A percentile compares a stretch with the other conserved stretches of the same genome.
Evolutionary conservation across 371 early-diverging fungal genomes (phyloP).

Genomic region (Mortierella sp.): DNA sequence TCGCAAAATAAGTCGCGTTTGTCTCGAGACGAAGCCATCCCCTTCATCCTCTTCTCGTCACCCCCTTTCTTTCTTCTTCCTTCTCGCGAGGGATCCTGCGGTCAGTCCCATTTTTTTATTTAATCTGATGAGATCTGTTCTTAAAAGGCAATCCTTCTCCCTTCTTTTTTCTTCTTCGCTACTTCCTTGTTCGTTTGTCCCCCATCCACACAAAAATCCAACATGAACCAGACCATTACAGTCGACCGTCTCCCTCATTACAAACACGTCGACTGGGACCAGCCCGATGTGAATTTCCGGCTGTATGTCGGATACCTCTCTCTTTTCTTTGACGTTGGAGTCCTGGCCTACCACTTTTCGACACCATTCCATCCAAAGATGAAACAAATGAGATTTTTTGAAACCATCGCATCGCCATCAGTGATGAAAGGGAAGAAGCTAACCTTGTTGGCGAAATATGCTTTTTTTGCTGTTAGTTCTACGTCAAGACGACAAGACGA

Average conservation of each 20-base stretch:
- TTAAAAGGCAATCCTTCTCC: too few species aligned
- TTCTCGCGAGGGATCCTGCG: too few species aligned
- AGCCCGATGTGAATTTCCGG: constrained; percentile 26
- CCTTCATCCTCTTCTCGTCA: too few species aligned
- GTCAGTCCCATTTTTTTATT: too few species aligned
- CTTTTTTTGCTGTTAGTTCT: constrained; percentile 28
- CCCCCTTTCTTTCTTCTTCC: too few species aligned
- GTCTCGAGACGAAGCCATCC: too few species aligned
- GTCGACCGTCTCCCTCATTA: constrained; percentile 26
- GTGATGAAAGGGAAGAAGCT: too few species aligned
- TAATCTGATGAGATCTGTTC: too few species aligned
- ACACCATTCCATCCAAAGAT: constrained; percentile 55
- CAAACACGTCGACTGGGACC: constrained; percentile 44
- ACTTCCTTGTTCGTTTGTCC: neutral
- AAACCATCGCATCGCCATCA: too few species aligned
- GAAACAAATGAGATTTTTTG: neutral
- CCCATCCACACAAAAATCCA: neutral
- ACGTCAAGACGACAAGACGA: constrained; percentile 38
- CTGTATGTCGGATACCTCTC: constrained; percentile 48
- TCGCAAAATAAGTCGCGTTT: too few species aligned
- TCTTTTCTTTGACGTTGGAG: constrained; percentile 42
- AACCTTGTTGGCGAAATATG: neutral
- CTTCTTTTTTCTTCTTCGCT: neutral
- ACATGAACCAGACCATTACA: neutral
- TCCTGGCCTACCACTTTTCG: constrained; percentile 41